phyloP scores from a whole-genome alignment of 2,329 filamentous ascomycete genomes.

The Drechslera avenae region DNA sequence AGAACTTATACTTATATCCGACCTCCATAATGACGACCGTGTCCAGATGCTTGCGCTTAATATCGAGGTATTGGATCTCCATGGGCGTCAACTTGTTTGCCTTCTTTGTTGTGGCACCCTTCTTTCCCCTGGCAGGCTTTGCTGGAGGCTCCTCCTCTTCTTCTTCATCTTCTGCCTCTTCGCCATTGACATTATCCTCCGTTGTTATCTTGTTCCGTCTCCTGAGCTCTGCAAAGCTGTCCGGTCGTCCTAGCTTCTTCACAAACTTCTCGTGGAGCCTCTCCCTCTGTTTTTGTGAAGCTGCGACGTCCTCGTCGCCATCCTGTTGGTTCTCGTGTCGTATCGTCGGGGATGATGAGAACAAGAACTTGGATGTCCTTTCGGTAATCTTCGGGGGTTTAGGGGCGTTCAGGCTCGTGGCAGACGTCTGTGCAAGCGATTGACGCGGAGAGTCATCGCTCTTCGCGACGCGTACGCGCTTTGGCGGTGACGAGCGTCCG shows the following conservation, averaged over 20 bases:
- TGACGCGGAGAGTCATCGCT: constrained; percentile 24
- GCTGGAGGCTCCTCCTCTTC: constrained; percentile 61
- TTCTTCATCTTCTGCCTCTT: constrained; percentile 61
- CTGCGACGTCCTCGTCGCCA: constrained; percentile 55
- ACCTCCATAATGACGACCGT: constrained; percentile 92
- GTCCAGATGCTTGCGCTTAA: constrained; percentile 89
- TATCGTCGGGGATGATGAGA: constrained; percentile 57
- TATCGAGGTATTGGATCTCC: constrained; percentile 90
- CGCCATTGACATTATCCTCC: constrained; percentile 59
- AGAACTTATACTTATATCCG: constrained; percentile 97
- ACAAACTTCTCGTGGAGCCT: constrained; percentile 84
- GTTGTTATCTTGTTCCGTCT: constrained; percentile 62
- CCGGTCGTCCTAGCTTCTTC: constrained; percentile 84
- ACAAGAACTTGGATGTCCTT: constrained; percentile 64
- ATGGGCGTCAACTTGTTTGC: constrained; percentile 87
- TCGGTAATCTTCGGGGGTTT: constrained; percentile 49
- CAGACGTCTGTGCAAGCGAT: constrained; percentile 31
- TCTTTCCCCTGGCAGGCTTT: constrained; percentile 56
- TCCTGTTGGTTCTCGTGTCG: constrained; percentile 41
- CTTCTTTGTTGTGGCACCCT: constrained; percentile 66
- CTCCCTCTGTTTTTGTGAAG: constrained; percentile 64
- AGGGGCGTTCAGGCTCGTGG: constrained; percentile 29
- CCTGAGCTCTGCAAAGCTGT: constrained; percentile 74
- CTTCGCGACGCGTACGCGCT: constrained; percentile 42
- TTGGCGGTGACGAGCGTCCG: constrained; percentile 39